Percentiles rank a stretch among this genome's conserved stretches.
These are phyloP conservation scores for Albifimbria verrucaria DNA, from an alignment of 2,329 filamentous ascomycete genomes.

Conservation along the genomic window DNA sequence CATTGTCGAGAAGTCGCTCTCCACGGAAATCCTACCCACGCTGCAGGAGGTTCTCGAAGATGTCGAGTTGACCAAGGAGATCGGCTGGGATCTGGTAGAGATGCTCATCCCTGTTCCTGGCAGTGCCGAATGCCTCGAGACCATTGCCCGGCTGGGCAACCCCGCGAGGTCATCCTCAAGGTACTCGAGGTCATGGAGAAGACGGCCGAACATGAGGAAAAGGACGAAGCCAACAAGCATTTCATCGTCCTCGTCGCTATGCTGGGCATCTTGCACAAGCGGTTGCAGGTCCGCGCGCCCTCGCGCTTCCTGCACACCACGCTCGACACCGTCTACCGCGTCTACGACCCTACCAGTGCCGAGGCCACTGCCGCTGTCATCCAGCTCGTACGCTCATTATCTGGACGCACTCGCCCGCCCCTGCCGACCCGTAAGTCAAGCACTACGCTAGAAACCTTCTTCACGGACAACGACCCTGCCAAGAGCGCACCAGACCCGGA, in stretches of 20 bases:
- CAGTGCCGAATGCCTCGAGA: constrained; percentile 68
- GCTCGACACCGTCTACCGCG: constrained; percentile 67
- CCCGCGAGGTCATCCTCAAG: constrained; percentile 77
- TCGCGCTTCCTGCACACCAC: constrained; percentile 76
- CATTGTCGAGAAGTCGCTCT: constrained; percentile 71
- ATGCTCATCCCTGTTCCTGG: constrained; percentile 66
- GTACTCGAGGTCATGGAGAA: constrained; percentile 70
- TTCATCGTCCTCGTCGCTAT: constrained; percentile 70
- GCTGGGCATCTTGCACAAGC: constrained; percentile 67
- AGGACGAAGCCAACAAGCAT: constrained; percentile 38
- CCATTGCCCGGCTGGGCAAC: constrained; percentile 73
- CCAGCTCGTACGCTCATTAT: constrained; percentile 66
- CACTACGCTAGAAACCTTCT: constrained; percentile 51
- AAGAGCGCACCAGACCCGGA: constrained; percentile 62
- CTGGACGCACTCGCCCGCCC: constrained; percentile 62
- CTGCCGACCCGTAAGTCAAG: constrained; percentile 58
- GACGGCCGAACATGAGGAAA: constrained; percentile 37
- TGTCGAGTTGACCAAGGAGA: constrained; percentile 66
- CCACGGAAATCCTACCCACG: constrained; percentile 61
- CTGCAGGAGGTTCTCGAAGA: constrained; percentile 69
- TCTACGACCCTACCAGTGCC: constrained; percentile 61
- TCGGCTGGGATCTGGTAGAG: constrained; percentile 81
- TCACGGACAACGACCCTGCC: constrained; percentile 49
- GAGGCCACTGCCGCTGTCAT: constrained; percentile 69
- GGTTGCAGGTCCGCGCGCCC: constrained; percentile 74